A percentile compares a stretch with the other conserved stretches of the same genome.
phyloP scores from a whole-genome alignment of 805 yeast genomes.

The Candida suzukii region DNA sequence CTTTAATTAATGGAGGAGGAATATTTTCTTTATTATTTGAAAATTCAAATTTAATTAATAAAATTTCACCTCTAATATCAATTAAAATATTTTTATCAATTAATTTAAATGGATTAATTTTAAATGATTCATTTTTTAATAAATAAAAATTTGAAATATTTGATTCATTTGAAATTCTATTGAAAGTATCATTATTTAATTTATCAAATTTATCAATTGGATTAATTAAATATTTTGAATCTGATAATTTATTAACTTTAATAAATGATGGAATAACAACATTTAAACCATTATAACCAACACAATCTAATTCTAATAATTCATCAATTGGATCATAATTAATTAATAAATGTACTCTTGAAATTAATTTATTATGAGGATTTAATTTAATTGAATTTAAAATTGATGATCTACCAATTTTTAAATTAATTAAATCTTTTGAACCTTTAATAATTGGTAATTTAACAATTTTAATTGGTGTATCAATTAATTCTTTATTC shows the following conservation, averaged over 20 bases:
- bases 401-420: conserved; percentile 63
- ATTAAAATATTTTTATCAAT: conserved; percentile 52
- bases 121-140: conserved; percentile 53
- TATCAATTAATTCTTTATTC: too few species aligned
- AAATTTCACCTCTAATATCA: conserved; percentile 63
- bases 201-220: conserved; percentile 6
- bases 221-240: conserved; percentile 12
- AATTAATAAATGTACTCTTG: conserved; percentile 58
- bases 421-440: neutral
- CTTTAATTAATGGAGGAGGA: too few species aligned
- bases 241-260: conserved; percentile 23
- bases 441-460: conserved; percentile 1
- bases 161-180: conserved; percentile 32
- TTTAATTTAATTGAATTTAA: conserved; percentile 45
- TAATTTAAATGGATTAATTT: conserved; percentile 36
- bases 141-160: conserved; percentile 49
- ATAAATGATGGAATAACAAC: conserved; percentile 51
- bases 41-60: conserved; percentile 13
- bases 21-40: conserved; percentile 5
- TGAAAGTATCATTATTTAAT: conserved; percentile 2
- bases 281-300: conserved; percentile 77
- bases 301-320: conserved; percentile 52
- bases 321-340: conserved; percentile 30
- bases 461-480: conserved; percentile 30
- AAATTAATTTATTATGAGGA: conserved; percentile 46